Evolutionary conservation across 2,329 filamentous ascomycete species (phyloP), one percentile per base, ranked within the genome.

Genomic region (Epichloe gansuensis): DNA sequence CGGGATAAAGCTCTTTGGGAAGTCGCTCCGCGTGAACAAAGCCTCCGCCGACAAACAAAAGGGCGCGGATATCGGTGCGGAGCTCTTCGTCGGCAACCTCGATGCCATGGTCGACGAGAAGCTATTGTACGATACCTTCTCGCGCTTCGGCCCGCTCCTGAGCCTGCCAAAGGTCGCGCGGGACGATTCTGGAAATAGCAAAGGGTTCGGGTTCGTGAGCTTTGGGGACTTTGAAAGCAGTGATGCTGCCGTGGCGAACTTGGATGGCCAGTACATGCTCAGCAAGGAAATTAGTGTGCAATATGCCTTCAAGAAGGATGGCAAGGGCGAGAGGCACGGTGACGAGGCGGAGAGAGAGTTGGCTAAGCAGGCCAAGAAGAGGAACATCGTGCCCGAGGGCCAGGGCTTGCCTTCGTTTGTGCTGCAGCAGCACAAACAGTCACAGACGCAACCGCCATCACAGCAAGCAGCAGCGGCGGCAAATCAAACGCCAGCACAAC

Each of bases 281-380:
- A 95, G 93, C 75, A 95, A 95, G 72, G 87, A 95, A 68, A 85
- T 97, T 60, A 87, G 86, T 3, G 93, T 98, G 44, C 91, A 97
- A 69, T 98, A 97, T 68, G 93, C 93, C 40, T 97, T 95, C 78
- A 98, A 98, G 77, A 97, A 97, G 71, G 93, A 98, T 63, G 93
- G 93, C 59, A 95, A 95, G 72, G 91, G 91, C 60, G 91, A 97
- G 71, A 78, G 93, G 53, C 93, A 98, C 65, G 93, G 93, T 61
- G 93, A 98, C 66, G 80, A 89, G 60, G 93, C 93, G 34, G 93
- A 98, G 71, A 78, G 93, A 63, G 86, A 89, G 73, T 80, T 98
- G 46, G 93, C 93, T 34, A 84, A 86, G 31, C 87, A 96, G 70
- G 93, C 90, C 53, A 91, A 91, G 71, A 91, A 90, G 66, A 88